A percentile compares a stretch with the other conserved stretches of the same genome.
phyloP scores from a whole-genome alignment of 164 flowering plant species.

The Tetrastigma voinierianum region DNA sequence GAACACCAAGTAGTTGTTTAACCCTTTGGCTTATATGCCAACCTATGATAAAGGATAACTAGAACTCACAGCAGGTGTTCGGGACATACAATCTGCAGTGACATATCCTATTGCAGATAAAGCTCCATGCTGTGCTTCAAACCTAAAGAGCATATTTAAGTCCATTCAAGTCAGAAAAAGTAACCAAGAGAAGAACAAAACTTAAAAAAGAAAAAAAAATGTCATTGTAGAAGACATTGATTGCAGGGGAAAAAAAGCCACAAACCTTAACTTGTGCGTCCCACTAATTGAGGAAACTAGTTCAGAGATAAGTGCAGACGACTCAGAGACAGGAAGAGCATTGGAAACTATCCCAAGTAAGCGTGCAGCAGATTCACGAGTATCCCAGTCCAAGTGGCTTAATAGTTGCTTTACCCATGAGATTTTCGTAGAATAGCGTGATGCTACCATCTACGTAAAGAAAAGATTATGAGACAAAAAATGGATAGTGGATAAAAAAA shows the following conservation, averaged over 20 bases:
- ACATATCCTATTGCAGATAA: constrained; percentile 84
- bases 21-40: too few species aligned
- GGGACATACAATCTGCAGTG: constrained; percentile 64
- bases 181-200: neutral
- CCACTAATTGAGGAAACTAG: constrained; percentile 48
- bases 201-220: neutral
- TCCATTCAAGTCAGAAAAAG: constrained; percentile 3
- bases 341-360: constrained; percentile 87
- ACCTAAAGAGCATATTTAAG: constrained; percentile 41
- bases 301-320: constrained; percentile 60
- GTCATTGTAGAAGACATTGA: neutral
- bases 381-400: constrained; percentile 69
- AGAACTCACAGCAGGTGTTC: constrained; percentile 53
- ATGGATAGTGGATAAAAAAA: neutral
- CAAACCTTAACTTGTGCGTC: constrained; percentile 58
- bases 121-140: constrained; percentile 81
- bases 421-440: constrained; percentile 63
- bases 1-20: too few species aligned
- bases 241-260: neutral
- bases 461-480: constrained; percentile 5
- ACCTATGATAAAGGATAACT: neutral
- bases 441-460: constrained; percentile 56
- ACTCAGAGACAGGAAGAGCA: constrained; percentile 53
- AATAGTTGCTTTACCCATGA: constrained; percentile 75
- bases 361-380: constrained; percentile 89